phyloP scores from a whole-genome alignment of 2,329 filamentous ascomycete genomes.

The Pseudogymnoascus destructans region DNA sequence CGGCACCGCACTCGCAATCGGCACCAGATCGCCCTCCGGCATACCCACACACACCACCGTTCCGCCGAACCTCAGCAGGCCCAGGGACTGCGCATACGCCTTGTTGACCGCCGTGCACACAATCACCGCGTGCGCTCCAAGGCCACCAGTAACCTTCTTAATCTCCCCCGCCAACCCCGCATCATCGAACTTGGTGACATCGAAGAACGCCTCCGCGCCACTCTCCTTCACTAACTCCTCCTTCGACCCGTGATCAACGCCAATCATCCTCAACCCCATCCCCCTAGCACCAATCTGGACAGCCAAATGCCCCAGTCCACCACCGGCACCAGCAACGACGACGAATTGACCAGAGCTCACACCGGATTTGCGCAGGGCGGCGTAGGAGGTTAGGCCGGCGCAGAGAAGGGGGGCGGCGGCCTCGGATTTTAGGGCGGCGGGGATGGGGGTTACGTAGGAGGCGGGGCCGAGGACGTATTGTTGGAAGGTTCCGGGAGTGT shows the following conservation, averaged over 20 bases:
- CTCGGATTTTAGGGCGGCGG: slow-evolving; percentile 44
- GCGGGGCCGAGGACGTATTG: slow-evolving; percentile 53
- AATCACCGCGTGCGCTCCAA: slow-evolving; percentile 47
- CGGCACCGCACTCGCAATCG: slow-evolving; percentile 33
- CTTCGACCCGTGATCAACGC: slow-evolving; percentile 51
- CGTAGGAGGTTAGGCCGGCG: slow-evolving; percentile 55
- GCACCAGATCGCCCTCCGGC: slow-evolving; percentile 31
- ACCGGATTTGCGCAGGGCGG: slow-evolving; percentile 47
- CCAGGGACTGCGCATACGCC: slow-evolving; percentile 36
- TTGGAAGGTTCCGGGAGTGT: slow-evolving; percentile 59
- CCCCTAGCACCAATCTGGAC: slow-evolving; percentile 44
- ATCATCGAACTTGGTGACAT: slow-evolving; percentile 42
- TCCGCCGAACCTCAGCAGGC: slow-evolving; percentile 36
- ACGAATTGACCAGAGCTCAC: slow-evolving; percentile 34
- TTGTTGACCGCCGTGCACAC: slow-evolving; percentile 39
- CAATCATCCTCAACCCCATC: slow-evolving; percentile 51
- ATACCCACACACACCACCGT: slow-evolving; percentile 40
- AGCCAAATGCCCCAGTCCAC: slow-evolving; percentile 50
- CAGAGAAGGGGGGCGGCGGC: slow-evolving; percentile 55
- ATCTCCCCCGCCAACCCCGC: slow-evolving; percentile 34
- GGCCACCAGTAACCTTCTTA: slow-evolving; percentile 39
- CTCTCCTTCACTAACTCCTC: slow-evolving; percentile 41
- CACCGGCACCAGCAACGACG: slow-evolving; percentile 46
- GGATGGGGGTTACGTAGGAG: slow-evolving; percentile 58
- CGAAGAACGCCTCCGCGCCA: slow-evolving; percentile 55